These are phyloP conservation scores for Meyerozyma sp. DNA, from an alignment of 1,139 yeast genomes.

Conservation along the genomic window DNA sequence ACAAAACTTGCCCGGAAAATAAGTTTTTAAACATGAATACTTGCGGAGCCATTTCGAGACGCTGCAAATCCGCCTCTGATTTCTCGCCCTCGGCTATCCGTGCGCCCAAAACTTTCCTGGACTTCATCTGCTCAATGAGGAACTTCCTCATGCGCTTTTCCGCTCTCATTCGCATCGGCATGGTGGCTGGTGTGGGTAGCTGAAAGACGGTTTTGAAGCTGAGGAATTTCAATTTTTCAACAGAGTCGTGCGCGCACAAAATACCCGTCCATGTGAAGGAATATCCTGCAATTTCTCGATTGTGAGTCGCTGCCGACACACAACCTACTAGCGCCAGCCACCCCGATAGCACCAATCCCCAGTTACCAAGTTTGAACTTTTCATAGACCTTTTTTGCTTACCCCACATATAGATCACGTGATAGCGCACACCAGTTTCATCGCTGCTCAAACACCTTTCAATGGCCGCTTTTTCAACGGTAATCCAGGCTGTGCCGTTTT, in stretches of 20 bases:
- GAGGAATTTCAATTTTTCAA: not conserved
- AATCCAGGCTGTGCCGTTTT: slow-evolving; percentile 8
- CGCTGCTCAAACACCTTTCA: not conserved
- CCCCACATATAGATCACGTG: not conserved
- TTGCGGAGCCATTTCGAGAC: slow-evolving; percentile 63
- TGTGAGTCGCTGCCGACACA: not conserved
- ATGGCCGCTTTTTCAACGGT: not conserved
- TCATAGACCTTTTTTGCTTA: not conserved
- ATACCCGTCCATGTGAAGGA: not conserved
- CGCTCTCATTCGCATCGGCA: slow-evolving; percentile 42
- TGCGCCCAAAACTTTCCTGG: slow-evolving; percentile 40
- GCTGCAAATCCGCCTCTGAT: slow-evolving; percentile 23
- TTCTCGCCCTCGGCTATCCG: slow-evolving; percentile 40
- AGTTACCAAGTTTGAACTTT: not conserved
- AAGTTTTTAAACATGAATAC: slow-evolving; percentile 78
- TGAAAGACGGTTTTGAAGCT: not conserved
- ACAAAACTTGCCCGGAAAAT: slow-evolving; percentile 84
- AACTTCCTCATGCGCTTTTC: slow-evolving; percentile 48
- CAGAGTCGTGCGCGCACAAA: slow-evolving; percentile 4
- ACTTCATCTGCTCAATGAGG: slow-evolving; percentile 43
- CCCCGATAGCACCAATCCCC: not conserved
- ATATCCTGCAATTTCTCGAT: not conserved
- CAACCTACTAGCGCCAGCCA: not conserved
- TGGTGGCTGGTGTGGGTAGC: slow-evolving; percentile 13
- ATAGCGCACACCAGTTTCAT: not conserved